A percentile compares a stretch with the other conserved stretches of the same genome.
Conservation (phyloP, 2,329 filamentous ascomycete species). For the Colletotrichum costaricense region DNA sequence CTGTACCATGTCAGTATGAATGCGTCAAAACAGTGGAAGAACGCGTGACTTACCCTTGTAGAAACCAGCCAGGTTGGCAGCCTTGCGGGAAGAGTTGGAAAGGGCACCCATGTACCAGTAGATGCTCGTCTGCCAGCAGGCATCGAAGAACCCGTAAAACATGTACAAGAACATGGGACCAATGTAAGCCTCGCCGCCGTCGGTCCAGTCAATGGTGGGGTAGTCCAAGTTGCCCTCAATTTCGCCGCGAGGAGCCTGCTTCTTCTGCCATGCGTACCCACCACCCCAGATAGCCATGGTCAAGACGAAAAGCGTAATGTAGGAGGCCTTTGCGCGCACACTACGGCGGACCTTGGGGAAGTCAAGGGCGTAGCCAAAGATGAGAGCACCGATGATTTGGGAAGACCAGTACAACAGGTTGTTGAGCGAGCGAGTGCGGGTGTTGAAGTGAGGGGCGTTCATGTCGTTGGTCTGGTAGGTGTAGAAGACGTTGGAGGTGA, state of each 20-base stretch:
- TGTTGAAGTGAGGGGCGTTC: slow-evolving; percentile 78
- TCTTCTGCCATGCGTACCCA: slow-evolving; percentile 80
- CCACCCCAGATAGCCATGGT: slow-evolving; percentile 87
- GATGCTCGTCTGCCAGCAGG: slow-evolving; percentile 87
- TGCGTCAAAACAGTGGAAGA: not conserved
- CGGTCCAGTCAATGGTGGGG: slow-evolving; percentile 70
- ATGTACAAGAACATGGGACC: slow-evolving; percentile 91
- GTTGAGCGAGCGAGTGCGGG: slow-evolving; percentile 81
- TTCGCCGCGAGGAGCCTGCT: slow-evolving; percentile 63
- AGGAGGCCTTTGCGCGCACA: slow-evolving; percentile 73
- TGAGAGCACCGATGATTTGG: slow-evolving; percentile 80
- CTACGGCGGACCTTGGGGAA: slow-evolving; percentile 68
- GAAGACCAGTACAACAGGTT: slow-evolving; percentile 82
- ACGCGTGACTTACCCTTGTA: slow-evolving; percentile 70
- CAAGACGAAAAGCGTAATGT: slow-evolving; percentile 71
- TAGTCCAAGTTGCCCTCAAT: slow-evolving; percentile 40
- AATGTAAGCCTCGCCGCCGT: slow-evolving; percentile 68
- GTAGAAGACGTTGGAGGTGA: slow-evolving; percentile 87
- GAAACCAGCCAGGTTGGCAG: slow-evolving; percentile 91
- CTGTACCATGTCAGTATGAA: slow-evolving; percentile 41
- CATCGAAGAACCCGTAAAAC: slow-evolving; percentile 91
- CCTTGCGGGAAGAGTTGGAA: slow-evolving; percentile 90
- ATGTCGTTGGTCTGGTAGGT: slow-evolving; percentile 79
- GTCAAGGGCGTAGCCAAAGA: slow-evolving; percentile 81
- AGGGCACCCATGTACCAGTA: slow-evolving; percentile 98